Conservation (phyloP, 208 protist genomes). For the Crithidia sp. region DNA sequence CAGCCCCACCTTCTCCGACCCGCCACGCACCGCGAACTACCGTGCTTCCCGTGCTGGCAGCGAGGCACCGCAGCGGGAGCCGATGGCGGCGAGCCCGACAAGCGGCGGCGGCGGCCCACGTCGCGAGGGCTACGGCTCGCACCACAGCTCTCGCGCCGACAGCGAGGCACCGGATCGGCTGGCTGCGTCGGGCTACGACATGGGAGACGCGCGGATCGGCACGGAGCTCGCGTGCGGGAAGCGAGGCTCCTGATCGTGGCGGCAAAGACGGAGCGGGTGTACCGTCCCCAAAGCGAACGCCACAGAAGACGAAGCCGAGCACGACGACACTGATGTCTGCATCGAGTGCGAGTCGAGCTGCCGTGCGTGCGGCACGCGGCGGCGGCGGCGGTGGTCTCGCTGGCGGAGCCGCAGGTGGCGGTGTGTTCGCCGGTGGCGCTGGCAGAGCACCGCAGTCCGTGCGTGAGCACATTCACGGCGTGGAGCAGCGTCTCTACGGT, state of each 20-base stretch:
- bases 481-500: slow-evolving; percentile 56
- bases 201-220: slow-evolving; percentile 23
- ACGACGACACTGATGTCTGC: slow-evolving; percentile 8
- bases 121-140: slow-evolving; percentile 18
- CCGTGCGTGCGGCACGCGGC: slow-evolving; percentile 4
- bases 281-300: slow-evolving; percentile 29
- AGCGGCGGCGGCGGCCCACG: slow-evolving; percentile 1
- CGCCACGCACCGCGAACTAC: slow-evolving; percentile 38
- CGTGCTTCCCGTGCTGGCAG: slow-evolving; percentile 51
- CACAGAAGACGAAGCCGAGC: slow-evolving; percentile 28
- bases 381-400: not conserved
- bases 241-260: slow-evolving; percentile 44
- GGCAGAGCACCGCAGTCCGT: slow-evolving; percentile 13
- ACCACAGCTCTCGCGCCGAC: slow-evolving; percentile 42
- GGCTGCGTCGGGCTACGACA: slow-evolving; percentile 10
- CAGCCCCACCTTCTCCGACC: slow-evolving; percentile 23
- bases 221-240: slow-evolving; percentile 51
- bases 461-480: slow-evolving; percentile 35
- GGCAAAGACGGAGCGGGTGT: slow-evolving; percentile 11
- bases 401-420: not conserved
- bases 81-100: slow-evolving; percentile 13
- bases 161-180: slow-evolving; percentile 57
- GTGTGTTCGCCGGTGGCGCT: not conserved
- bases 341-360: slow-evolving; percentile 8
- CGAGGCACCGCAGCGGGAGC: slow-evolving; percentile 50